Percentiles rank a stretch among this genome's conserved stretches.
Evolutionary conservation across 2,329 filamentous ascomycete species (phyloP).

Genomic region (Tympanopsis confertula): DNA sequence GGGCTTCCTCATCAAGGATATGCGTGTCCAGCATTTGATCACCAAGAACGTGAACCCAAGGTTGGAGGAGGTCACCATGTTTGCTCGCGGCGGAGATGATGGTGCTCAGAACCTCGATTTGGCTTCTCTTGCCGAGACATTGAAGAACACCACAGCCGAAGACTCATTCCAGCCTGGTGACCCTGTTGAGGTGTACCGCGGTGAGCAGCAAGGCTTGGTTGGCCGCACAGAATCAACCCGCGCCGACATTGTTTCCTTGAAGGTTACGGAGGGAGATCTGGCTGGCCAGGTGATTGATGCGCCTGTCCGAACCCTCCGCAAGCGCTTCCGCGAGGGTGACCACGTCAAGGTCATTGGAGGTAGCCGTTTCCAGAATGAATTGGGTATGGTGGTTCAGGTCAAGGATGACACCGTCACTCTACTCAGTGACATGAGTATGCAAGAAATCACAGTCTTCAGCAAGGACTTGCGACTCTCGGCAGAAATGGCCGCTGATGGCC

Average conservation of each 20-base stretch:
- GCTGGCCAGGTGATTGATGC: slow-evolving; percentile 80
- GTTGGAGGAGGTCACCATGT: slow-evolving; percentile 90
- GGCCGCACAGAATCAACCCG: slow-evolving; percentile 79
- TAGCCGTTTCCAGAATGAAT: slow-evolving; percentile 85
- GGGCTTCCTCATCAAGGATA: slow-evolving; percentile 85
- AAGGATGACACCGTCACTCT: slow-evolving; percentile 85
- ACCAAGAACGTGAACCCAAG: slow-evolving; percentile 86
- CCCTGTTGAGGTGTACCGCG: slow-evolving; percentile 89
- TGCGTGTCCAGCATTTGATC: slow-evolving; percentile 77
- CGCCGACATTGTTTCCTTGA: slow-evolving; percentile 82
- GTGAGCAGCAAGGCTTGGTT: slow-evolving; percentile 84
- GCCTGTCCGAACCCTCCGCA: slow-evolving; percentile 81
- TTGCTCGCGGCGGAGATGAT: slow-evolving; percentile 78
- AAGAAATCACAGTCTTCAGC: slow-evolving; percentile 94
- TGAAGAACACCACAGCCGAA: slow-evolving; percentile 72
- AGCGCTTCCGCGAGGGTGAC: slow-evolving; percentile 84
- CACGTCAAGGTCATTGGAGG: slow-evolving; percentile 98
- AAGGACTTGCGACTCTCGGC: slow-evolving; percentile 90
- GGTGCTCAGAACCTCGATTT: slow-evolving; percentile 90
- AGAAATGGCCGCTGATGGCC: slow-evolving; percentile 76
- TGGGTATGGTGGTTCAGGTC: slow-evolving; percentile 93
- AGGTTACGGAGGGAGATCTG: slow-evolving; percentile 73
- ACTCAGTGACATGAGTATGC: slow-evolving; percentile 82
- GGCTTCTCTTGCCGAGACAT: slow-evolving; percentile 75
- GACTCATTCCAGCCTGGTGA: slow-evolving; percentile 86